phyloP scores from a whole-genome alignment of 1,284 basidiomycete species.

The Microbotryum lychnidis-dioicae region DNA sequence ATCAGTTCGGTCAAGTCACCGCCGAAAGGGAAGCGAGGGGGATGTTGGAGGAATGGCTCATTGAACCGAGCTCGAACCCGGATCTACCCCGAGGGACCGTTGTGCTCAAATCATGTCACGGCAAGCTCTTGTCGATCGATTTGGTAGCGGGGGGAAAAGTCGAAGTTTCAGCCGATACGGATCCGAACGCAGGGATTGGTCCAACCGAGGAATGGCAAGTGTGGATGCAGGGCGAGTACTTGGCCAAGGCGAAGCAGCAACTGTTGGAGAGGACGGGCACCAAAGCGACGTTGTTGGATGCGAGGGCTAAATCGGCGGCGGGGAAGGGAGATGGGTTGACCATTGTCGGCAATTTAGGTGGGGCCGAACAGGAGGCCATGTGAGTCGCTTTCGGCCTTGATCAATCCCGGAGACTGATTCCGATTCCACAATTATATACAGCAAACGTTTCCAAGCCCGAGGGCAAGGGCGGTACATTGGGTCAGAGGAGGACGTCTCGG shows the following conservation, averaged over 20 bases:
- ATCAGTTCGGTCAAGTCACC: constrained; percentile 68
- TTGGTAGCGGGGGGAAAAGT: constrained; percentile 69
- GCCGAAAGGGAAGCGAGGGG: constrained; percentile 71
- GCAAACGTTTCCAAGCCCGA: constrained; percentile 75
- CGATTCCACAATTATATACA: constrained; percentile 37
- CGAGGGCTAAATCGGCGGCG: constrained; percentile 45
- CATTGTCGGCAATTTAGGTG: constrained; percentile 41
- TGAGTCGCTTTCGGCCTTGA: constrained; percentile 31
- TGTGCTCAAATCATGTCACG: constrained; percentile 56
- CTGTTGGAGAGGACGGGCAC: constrained; percentile 65
- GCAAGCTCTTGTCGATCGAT: constrained; percentile 70
- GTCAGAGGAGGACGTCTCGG: constrained; percentile 61
- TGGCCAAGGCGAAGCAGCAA: constrained; percentile 73
- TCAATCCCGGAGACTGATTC: background rate
- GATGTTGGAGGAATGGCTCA: constrained; percentile 78
- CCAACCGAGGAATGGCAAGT: constrained; percentile 67
- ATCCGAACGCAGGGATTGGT: constrained; percentile 56
- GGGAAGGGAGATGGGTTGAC: constrained; percentile 43
- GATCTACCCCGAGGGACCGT: constrained; percentile 40
- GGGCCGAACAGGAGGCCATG: constrained; percentile 38
- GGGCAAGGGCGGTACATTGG: constrained; percentile 65
- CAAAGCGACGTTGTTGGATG: constrained; percentile 42
- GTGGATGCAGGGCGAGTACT: constrained; percentile 82
- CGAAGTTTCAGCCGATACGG: constrained; percentile 70
- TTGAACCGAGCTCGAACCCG: constrained; percentile 36